phyloP scores from a whole-genome alignment of 176 grass and related monocot genomes.

The Avena sativa region DNA sequence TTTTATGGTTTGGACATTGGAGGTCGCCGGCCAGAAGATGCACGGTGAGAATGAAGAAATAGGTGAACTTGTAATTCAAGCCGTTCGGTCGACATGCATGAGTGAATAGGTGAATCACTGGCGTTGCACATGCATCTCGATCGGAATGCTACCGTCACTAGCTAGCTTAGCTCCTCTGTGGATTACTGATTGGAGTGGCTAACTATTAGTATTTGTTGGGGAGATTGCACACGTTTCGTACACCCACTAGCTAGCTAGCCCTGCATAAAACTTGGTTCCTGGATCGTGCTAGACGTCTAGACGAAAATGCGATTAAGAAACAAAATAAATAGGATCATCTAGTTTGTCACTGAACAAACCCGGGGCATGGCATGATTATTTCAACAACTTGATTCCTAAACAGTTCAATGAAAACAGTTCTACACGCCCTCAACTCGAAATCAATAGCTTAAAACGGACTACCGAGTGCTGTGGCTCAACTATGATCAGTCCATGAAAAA shows the following conservation, averaged over 20 bases:
- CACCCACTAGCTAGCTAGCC: background rate
- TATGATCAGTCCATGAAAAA: too few relatives aligned
- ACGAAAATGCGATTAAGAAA: background rate
- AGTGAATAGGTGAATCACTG: background rate
- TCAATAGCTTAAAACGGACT: background rate
- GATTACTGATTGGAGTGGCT: background rate
- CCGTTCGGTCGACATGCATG: conserved; percentile 2
- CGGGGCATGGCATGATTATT: background rate
- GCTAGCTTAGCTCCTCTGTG: background rate
- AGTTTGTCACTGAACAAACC: background rate
- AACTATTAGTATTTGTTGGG: too few relatives aligned
- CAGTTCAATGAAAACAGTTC: background rate
- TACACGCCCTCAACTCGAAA: background rate
- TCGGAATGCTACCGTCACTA: background rate
- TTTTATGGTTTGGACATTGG: too few relatives aligned
- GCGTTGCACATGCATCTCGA: background rate
- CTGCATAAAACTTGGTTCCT: background rate
- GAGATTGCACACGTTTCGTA: conserved; percentile 2
- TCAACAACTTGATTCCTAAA: background rate
- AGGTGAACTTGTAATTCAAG: background rate
- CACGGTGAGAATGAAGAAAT: too few relatives aligned
- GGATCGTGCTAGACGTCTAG: background rate
- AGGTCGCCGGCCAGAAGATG: too few relatives aligned
- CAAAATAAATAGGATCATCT: background rate
- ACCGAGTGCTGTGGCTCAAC: background rate